A percentile compares a stretch with the other conserved stretches of the same genome.
These are phyloP conservation scores for Bryoglossum gracile DNA, from an alignment of 495 filamentous ascomycete genomes.

Conservation along the genomic window DNA sequence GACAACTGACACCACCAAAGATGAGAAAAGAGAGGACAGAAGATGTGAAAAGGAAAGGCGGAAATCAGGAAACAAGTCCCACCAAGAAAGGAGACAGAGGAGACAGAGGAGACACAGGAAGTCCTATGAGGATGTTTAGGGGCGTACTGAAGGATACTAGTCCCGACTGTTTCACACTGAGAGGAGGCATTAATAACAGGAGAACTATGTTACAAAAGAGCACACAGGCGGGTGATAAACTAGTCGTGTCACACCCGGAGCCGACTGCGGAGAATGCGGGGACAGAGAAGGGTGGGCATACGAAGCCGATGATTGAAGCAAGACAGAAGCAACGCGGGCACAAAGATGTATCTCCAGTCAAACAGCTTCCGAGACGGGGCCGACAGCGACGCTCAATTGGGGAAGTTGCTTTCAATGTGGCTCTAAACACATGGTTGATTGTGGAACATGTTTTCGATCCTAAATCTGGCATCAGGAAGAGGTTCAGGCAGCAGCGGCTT, in stretches of 20 bases:
- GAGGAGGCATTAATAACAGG: neutral
- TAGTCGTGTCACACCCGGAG: conserved; percentile 7
- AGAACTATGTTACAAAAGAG: neutral
- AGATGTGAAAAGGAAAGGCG: neutral
- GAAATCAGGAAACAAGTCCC: neutral
- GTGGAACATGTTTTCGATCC: conserved; percentile 26
- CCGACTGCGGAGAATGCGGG: conserved; percentile 2
- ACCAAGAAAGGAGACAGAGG: neutral
- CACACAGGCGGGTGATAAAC: neutral
- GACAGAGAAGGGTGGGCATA: neutral
- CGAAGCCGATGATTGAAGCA: neutral
- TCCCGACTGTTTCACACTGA: no score
- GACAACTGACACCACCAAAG: conserved; percentile 1
- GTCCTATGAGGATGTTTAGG: conserved; percentile 7
- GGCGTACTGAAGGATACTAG: neutral
- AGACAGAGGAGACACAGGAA: conserved; percentile 9
- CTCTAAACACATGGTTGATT: conserved; percentile 24
- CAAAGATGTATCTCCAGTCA: neutral
- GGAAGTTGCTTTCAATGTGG: conserved; percentile 16
- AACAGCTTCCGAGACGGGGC: neutral
- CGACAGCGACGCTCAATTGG: neutral
- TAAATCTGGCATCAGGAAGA: conserved; percentile 25
- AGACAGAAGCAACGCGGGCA: neutral
- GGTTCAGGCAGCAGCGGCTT: conserved; percentile 20
- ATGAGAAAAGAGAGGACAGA: neutral